Conservation (phyloP, 345 rosid genomes). For the Rhodomyrtus tomentosa region DNA sequence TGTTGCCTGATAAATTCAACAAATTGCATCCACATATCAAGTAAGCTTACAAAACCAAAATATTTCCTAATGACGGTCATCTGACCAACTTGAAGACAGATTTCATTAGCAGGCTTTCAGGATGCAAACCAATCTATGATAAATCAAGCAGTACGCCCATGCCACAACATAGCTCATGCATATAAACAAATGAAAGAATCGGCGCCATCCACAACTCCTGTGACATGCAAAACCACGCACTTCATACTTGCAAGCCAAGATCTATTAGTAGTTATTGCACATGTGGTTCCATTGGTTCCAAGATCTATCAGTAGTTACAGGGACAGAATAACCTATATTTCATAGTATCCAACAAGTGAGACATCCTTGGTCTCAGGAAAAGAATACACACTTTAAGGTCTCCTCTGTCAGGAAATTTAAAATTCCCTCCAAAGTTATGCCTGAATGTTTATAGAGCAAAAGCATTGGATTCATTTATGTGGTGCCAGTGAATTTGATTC, state of each 20-base stretch:
- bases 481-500: not conserved
- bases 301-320: not conserved
- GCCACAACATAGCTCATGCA: not conserved
- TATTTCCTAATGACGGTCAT: not conserved
- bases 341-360: not conserved
- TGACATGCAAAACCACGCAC: not conserved
- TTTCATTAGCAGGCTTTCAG: not conserved
- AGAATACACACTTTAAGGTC: not conserved
- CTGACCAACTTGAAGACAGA: not conserved
- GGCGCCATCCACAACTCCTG: not conserved
- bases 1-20: constrained; percentile 51
- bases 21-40: not conserved
- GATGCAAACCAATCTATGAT: not conserved
- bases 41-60: not conserved
- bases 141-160: not conserved
- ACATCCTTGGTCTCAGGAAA: not conserved
- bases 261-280: not conserved
- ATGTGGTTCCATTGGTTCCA: not conserved
- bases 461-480: not conserved
- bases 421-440: not conserved
- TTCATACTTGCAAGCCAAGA: not conserved
- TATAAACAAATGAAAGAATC: not conserved
- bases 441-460: not conserved
- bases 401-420: not conserved
- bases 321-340: not conserved